These are phyloP conservation scores for Rhizophagus prolifer DNA, from an alignment of 192 early-diverging fungal species.

Conservation along the genomic window DNA sequence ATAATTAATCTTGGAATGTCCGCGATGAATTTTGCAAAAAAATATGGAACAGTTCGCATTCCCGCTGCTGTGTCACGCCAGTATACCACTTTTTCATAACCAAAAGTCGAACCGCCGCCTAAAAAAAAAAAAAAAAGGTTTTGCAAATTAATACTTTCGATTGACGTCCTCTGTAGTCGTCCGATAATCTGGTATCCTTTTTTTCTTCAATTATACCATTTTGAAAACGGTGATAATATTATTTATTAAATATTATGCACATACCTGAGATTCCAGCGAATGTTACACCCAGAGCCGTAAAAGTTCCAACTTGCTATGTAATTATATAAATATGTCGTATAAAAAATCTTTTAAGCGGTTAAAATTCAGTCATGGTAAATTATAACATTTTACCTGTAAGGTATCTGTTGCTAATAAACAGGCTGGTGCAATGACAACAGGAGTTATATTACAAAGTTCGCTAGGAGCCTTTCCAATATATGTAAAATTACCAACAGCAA, in stretches of 20 bases:
- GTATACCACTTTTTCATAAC: constrained; percentile 61
- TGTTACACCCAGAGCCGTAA: constrained; percentile 55
- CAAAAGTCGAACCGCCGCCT: constrained; percentile 59
- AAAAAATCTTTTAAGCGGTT: constrained; percentile 34
- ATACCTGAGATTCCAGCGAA: constrained; percentile 58
- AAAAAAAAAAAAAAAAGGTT: constrained; percentile 5
- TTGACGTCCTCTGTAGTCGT: too few relatives aligned
- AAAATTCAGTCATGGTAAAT: constrained; percentile 30
- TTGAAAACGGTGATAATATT: too few relatives aligned
- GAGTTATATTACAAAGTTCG: constrained; percentile 46
- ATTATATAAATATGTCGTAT: background rate
- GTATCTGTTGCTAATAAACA: background rate
- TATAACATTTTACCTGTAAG: constrained; percentile 30
- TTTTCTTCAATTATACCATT: too few relatives aligned
- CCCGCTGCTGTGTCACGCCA: constrained; percentile 63
- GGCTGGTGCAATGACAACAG: constrained; percentile 4
- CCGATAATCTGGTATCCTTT: too few relatives aligned
- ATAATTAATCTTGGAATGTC: constrained; percentile 62
- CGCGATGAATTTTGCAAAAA: constrained; percentile 57
- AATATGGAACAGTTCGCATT: constrained; percentile 61
- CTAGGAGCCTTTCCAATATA: constrained; percentile 54
- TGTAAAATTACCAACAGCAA: constrained; percentile 46
- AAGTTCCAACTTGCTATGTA: constrained; percentile 48
- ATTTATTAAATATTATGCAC: too few relatives aligned
- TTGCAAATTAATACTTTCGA: background rate